Evolutionary conservation across 306 rosid genomes (phyloP).

Genomic region (Dalbergia cultrata): DNA sequence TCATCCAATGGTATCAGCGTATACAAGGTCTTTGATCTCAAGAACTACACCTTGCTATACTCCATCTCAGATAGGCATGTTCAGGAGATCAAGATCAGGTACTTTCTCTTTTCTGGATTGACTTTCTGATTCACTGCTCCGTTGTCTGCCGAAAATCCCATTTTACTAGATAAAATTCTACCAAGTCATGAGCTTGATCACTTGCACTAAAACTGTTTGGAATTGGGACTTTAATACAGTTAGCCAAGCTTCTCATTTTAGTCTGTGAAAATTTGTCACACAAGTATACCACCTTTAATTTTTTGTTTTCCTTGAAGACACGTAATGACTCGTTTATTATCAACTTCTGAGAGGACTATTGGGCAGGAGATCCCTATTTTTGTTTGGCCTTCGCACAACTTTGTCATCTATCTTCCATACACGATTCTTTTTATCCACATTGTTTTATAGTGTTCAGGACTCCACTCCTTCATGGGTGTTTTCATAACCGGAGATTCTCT

Average conservation of each 20-base stretch:
- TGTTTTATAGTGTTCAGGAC: neutral
- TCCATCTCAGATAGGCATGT: slow-evolving; percentile 85
- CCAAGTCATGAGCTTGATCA: slow-evolving; percentile 4
- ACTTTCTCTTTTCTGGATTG: slow-evolving; percentile 18
- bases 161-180: neutral
- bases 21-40: slow-evolving; percentile 95
- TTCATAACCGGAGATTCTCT: neutral
- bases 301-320: neutral
- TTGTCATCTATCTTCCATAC: no score
- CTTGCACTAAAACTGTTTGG: neutral
- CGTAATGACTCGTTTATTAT: neutral
- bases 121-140: slow-evolving; percentile 7
- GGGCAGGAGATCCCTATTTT: neutral
- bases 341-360: neutral
- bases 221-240: neutral
- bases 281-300: neutral
- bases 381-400: no score
- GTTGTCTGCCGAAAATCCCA: neutral
- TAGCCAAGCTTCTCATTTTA: neutral
- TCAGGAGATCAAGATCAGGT: slow-evolving; percentile 95
- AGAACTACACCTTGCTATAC: slow-evolving; percentile 90
- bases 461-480: neutral
- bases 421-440: neutral
- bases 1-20: slow-evolving; percentile 61
- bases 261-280: neutral